Evolutionary conservation across 2,329 filamentous ascomycete genomes (phyloP).

Genomic region (Keithomyces neogunnii): DNA sequence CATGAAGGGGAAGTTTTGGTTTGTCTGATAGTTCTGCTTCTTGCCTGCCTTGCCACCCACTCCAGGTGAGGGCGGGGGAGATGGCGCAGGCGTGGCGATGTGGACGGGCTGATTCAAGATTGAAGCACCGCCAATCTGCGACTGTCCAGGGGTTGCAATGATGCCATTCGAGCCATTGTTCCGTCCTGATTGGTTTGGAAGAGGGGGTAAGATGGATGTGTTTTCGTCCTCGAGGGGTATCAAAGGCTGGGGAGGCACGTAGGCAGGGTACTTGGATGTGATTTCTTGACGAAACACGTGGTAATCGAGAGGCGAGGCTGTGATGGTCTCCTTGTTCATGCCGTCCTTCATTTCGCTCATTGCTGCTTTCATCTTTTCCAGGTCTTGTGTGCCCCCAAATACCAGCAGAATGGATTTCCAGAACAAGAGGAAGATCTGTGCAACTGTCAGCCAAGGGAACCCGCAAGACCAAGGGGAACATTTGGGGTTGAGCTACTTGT

Average conservation of each 20-base stretch:
- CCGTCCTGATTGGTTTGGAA: slow-evolving; percentile 65
- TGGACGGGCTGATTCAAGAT: slow-evolving; percentile 95
- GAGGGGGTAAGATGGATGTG: slow-evolving; percentile 78
- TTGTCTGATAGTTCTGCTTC: slow-evolving; percentile 99
- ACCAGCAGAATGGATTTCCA: slow-evolving; percentile 88
- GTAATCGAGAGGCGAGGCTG: slow-evolving; percentile 90
- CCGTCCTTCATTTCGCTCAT: slow-evolving; percentile 53
- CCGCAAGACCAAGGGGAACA: slow-evolving; percentile 10
- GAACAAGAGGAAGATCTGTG: slow-evolving; percentile 66
- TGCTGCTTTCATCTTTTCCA: slow-evolving; percentile 65
- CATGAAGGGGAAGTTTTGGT: slow-evolving; percentile 96
- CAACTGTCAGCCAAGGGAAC: slow-evolving; percentile 14
- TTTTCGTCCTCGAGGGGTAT: slow-evolving; percentile 86
- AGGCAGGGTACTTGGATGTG: slow-evolving; percentile 94
- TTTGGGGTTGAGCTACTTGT: slow-evolving; percentile 35
- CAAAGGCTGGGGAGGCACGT: slow-evolving; percentile 76
- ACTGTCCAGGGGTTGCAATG: slow-evolving; percentile 45
- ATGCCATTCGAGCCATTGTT: slow-evolving; percentile 54
- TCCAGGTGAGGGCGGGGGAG: slow-evolving; percentile 81
- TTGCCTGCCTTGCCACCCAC: slow-evolving; percentile 89
- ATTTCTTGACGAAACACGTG: slow-evolving; percentile 95
- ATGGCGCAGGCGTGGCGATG: slow-evolving; percentile 95
- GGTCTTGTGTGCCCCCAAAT: slow-evolving; percentile 70
- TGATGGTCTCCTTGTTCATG: slow-evolving; percentile 70
- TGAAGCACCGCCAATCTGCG: slow-evolving; percentile 55